Evolutionary conservation across 2,329 filamentous ascomycete species (phyloP), one percentile per base, ranked within the genome.

Genomic region (Elsinoe australis): DNA sequence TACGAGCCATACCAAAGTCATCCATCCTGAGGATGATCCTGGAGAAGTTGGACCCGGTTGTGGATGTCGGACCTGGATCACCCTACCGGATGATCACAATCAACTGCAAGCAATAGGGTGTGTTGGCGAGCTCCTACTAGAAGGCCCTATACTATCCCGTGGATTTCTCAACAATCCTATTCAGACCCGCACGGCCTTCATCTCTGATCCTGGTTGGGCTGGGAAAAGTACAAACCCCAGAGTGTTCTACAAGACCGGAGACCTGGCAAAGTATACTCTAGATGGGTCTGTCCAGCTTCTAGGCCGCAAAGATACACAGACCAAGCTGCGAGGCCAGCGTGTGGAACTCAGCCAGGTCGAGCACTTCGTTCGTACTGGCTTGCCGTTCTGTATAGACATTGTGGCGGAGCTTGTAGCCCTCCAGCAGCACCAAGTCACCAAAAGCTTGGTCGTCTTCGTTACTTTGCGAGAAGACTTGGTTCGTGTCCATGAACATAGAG

Each of bases 341-440:
- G 92, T 95, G 55, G 90, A 96, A 67, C 79, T 96, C 32, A 83
- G 82, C 54, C 90, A 95, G 55, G 95, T 95, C 55, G 88, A 95
- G n/a, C 1, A 28, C 7, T 26, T 17, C 14, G 14, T 47, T 26
- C 28, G 21, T 10, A 18, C 28, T 6, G 15, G 14, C 3, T 12
- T 47, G 14, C 31, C 29, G 9, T n/a, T 6, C 6, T n/a, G 15
- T n/a, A 19, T 34, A 5, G 15, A 35, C 12, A 7, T 35, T 12
- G 31, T 22, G n/a, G 44, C 31, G 3, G 44, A 35, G n/a, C 15
- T 47, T 18, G 18, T 47, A 9, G 21, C 12, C 14, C 36, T 41
- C 14, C 5, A n/a, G 4, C 3, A 19, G 17, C 21, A 22, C 17
- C n/a, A 28, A 12, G 21, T n/a, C 3, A 14, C 28, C 15, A 19